These are phyloP conservation scores for Botrytis pseudocinerea DNA, from an alignment of 2,329 filamentous ascomycete species.

Conservation along the genomic window DNA sequence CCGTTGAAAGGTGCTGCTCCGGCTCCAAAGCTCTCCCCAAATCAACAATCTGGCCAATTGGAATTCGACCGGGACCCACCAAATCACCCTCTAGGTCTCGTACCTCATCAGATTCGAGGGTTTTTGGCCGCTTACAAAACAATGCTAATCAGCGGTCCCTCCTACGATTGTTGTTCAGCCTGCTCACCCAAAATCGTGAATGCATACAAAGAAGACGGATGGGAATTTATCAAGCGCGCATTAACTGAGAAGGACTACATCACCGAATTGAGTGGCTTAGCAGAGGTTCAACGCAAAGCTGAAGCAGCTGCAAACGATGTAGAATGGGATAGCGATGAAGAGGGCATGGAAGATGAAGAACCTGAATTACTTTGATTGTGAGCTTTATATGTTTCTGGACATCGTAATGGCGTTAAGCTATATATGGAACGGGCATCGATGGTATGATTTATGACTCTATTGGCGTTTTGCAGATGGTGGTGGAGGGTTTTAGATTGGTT, in stretches of 20 bases:
- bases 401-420: slow-evolving; percentile 20
- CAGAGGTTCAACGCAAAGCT: slow-evolving; percentile 66
- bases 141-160: slow-evolving; percentile 69
- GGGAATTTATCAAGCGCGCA: slow-evolving; percentile 75
- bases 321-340: slow-evolving; percentile 61
- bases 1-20: slow-evolving; percentile 66
- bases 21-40: slow-evolving; percentile 48
- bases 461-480: slow-evolving; percentile 19
- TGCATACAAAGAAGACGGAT: slow-evolving; percentile 67
- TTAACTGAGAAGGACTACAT: slow-evolving; percentile 76
- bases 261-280: slow-evolving; percentile 71
- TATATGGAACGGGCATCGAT: neutral
- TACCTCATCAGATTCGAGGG: slow-evolving; percentile 80
- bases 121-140: slow-evolving; percentile 75
- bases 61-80: slow-evolving; percentile 56
- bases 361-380: slow-evolving; percentile 36
- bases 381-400: neutral
- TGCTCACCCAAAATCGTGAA: slow-evolving; percentile 71
- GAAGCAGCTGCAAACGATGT: slow-evolving; percentile 52
- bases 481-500: slow-evolving; percentile 3
- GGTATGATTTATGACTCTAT: neutral
- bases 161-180: slow-evolving; percentile 79
- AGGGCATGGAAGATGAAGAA: slow-evolving; percentile 56
- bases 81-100: slow-evolving; percentile 63
- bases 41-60: slow-evolving; percentile 42